phyloP scores from a whole-genome alignment of 2,329 filamentous ascomycete species.

The Phoma herbarum region DNA sequence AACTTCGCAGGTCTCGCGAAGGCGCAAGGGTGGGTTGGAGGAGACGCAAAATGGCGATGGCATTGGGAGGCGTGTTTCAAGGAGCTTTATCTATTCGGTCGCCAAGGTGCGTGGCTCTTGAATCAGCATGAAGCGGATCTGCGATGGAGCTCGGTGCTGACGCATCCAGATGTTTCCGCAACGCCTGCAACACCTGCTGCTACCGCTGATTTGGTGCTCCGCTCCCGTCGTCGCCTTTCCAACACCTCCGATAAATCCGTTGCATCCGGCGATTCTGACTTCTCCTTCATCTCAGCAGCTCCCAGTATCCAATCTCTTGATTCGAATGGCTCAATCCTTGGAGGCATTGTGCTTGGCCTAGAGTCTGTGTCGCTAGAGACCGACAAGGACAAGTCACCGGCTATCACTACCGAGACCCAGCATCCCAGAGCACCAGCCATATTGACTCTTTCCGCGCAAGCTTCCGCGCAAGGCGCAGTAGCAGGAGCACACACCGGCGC shows the following conservation, averaged over 20 bases:
- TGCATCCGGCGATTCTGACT: slow-evolving; percentile 16
- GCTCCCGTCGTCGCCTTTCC: slow-evolving; percentile 26
- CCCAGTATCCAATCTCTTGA: slow-evolving; percentile 29
- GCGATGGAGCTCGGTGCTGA: background rate
- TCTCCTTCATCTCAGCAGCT: slow-evolving; percentile 26
- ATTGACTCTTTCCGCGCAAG: background rate
- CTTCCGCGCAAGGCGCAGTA: background rate
- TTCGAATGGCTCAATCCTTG: slow-evolving; percentile 21
- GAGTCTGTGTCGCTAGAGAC: slow-evolving; percentile 8
- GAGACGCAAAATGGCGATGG: slow-evolving; percentile 24
- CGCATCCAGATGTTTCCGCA: background rate
- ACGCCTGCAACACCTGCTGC: background rate
- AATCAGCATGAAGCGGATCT: background rate
- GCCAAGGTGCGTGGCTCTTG: slow-evolving; percentile 8
- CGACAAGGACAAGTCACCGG: background rate
- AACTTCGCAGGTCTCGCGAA: slow-evolving; percentile 37
- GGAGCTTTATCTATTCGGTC: slow-evolving; percentile 24
- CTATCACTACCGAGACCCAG: background rate
- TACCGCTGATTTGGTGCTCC: slow-evolving; percentile 9
- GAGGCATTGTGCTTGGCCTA: slow-evolving; percentile 13
- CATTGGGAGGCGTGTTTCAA: slow-evolving; percentile 32
- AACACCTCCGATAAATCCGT: slow-evolving; percentile 24
- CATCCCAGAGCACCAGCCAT: background rate
- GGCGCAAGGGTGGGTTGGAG: slow-evolving; percentile 31
- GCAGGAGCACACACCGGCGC: background rate